Percentiles rank a stretch among this genome's conserved stretches.
phyloP scores from a whole-genome alignment of 164 flowering plant species.

The Nelumbo lutea region DNA sequence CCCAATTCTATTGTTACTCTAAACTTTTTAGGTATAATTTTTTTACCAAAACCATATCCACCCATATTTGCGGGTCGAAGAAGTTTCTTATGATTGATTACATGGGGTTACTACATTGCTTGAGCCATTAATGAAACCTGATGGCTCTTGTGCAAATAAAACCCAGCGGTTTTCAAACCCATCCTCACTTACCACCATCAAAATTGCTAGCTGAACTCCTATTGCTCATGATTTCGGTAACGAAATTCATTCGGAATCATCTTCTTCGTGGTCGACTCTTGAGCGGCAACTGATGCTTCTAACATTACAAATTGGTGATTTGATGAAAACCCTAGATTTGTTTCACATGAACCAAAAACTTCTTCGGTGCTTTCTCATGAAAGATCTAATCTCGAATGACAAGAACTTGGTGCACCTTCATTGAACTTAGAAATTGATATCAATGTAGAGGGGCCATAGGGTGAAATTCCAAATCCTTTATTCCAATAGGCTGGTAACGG shows the following conservation, averaged over 20 bases:
- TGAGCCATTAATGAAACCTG: too few species aligned
- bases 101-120: too few species aligned
- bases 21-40: too few species aligned
- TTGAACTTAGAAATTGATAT: neutral
- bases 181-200: too few species aligned
- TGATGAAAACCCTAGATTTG: neutral
- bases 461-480: neutral
- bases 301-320: neutral
- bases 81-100: too few species aligned
- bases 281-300: neutral
- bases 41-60: too few species aligned
- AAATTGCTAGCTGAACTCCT: neutral
- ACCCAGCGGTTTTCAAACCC: too few species aligned
- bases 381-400: neutral
- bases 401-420: neutral
- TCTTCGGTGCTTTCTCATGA: neutral
- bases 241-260: neutral
- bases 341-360: conserved; percentile 2
- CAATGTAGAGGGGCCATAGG: neutral
- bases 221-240: neutral
- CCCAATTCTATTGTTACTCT: too few species aligned
- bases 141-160: too few species aligned
- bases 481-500: neutral
- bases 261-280: neutral
- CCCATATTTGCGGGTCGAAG: too few species aligned